Conservation (phyloP, 345 rosid species). For the Salix suchowensis region DNA sequence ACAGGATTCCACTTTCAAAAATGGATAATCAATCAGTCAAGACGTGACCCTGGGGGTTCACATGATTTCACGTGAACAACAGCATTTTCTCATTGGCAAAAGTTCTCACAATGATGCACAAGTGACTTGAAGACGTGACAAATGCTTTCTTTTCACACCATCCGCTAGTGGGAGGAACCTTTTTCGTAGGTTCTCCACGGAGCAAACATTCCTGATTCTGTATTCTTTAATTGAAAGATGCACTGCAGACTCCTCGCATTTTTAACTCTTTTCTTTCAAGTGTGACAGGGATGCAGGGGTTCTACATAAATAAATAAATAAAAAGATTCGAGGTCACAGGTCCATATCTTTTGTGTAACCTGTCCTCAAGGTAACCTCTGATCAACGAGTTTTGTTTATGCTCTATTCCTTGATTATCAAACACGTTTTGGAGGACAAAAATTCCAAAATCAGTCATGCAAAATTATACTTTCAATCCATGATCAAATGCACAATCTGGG, state of each 20-base stretch:
- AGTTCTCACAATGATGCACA: neutral
- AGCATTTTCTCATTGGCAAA: neutral
- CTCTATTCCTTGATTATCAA: too few species aligned
- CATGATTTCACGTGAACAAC: constrained; percentile 12
- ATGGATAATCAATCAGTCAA: neutral
- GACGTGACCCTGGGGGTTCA: neutral
- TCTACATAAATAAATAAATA: too few species aligned
- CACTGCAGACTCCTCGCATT: too few species aligned
- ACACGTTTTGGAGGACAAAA: too few species aligned
- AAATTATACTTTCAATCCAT: neutral
- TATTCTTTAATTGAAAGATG: too few species aligned
- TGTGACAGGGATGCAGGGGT: too few species aligned
- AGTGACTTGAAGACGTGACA: neutral
- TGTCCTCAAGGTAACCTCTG: too few species aligned
- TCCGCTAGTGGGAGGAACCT: neutral
- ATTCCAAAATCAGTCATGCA: neutral
- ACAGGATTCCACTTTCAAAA: neutral
- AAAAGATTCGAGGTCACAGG: too few species aligned
- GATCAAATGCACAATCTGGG: too few species aligned
- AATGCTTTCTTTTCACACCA: constrained; percentile 1
- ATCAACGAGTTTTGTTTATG: too few species aligned
- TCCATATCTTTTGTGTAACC: too few species aligned
- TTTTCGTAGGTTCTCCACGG: constrained; percentile 2
- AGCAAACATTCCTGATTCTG: neutral
- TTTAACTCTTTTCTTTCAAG: too few species aligned